Evolutionary conservation across 371 early-diverging fungal genomes (phyloP).

Genomic region (Paraphysoderma sedebokerense): DNA sequence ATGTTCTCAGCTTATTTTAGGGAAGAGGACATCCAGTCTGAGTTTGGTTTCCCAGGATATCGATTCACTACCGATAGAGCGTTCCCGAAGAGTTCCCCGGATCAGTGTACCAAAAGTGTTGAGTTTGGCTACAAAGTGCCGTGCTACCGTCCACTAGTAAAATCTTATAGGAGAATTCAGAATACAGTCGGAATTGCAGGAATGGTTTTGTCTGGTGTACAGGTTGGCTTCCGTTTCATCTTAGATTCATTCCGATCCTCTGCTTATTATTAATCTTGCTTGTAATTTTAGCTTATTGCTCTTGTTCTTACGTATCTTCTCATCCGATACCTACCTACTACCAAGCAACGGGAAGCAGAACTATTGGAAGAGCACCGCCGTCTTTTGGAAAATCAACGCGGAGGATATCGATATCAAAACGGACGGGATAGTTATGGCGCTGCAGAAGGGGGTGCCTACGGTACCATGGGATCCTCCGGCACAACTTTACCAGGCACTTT

Average conservation of each 20-base stretch:
- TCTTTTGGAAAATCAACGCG: too few species aligned
- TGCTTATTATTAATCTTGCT: background rate
- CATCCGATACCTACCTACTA: background rate
- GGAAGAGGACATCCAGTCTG: too few species aligned
- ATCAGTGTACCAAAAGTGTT: background rate
- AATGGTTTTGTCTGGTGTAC: background rate
- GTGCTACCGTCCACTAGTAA: background rate
- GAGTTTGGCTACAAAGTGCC: background rate
- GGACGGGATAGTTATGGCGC: too few species aligned
- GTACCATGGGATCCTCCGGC: too few species aligned
- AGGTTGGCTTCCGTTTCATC: too few species aligned
- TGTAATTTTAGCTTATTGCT: background rate
- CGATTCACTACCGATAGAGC: slow-evolving; percentile 13
- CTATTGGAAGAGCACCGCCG: too few species aligned
- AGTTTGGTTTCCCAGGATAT: slow-evolving; percentile 23
- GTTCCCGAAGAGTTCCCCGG: slow-evolving; percentile 6
- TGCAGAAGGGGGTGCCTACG: too few species aligned
- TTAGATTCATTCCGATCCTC: too few species aligned
- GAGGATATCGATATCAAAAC: too few species aligned
- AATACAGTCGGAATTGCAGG: background rate
- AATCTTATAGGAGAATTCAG: background rate
- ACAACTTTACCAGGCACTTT: too few species aligned
- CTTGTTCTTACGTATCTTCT: background rate
- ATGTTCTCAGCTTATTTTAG: too few species aligned
- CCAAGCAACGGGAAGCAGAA: too few species aligned